phyloP scores from a whole-genome alignment of 345 rosid species.

The Alliaria petiolata region DNA sequence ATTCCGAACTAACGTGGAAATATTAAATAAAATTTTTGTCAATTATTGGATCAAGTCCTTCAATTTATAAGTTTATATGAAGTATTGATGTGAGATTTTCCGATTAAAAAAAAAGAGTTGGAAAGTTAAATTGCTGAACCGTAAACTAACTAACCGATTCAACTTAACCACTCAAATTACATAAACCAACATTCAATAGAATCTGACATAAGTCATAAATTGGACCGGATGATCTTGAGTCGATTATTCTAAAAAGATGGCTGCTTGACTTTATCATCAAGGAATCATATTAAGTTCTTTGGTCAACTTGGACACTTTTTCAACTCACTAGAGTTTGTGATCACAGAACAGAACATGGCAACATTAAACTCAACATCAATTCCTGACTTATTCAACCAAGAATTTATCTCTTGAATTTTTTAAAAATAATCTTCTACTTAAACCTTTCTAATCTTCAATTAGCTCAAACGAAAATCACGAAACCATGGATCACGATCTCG shows the following conservation, averaged over 20 bases:
- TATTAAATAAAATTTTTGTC: too few species aligned
- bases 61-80: too few species aligned
- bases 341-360: constrained; percentile 15
- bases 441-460: background rate
- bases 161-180: background rate
- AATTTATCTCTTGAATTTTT: too few species aligned
- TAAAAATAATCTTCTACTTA: background rate
- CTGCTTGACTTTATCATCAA: background rate
- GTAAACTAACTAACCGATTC: background rate
- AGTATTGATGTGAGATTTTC: too few species aligned
- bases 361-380: constrained; percentile 4
- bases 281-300: background rate
- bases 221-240: background rate
- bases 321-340: background rate
- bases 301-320: background rate
- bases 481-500: constrained; percentile 53
- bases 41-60: too few species aligned
- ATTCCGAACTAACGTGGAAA: too few species aligned
- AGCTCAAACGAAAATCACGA: background rate
- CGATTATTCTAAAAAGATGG: background rate
- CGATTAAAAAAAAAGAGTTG: too few species aligned
- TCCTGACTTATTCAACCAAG: constrained; percentile 15
- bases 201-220: background rate
- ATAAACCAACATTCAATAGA: background rate
- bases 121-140: background rate